Evolutionary conservation across 2,329 filamentous ascomycete species (phyloP), one percentile per base, ranked within the genome.

Genomic region (Fusarium phyllophilum): DNA sequence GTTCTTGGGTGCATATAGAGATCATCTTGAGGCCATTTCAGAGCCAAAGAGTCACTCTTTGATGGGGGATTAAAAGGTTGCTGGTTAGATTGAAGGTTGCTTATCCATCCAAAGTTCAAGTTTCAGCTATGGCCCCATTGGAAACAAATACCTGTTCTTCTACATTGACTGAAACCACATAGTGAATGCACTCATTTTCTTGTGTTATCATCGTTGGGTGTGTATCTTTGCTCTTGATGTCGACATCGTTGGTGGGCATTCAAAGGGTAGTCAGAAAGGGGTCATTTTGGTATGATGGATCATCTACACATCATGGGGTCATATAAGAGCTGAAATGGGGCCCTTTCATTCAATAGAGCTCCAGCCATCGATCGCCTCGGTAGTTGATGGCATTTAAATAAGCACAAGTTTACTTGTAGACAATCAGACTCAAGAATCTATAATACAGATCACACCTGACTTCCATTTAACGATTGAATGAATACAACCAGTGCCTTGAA

Each of bases 401-500:
- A 22, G 2, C 18, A 36, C 33, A 36, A 52, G n/a, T 2, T 15
- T 36, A 15, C n/a, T 15, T 33, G 11, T 4, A 33, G 29, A 14
- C 46, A n/a, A 51, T 34, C 29, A 24, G 31, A 24, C 29, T 51
- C 48, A 24, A 18, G 15, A 14, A 8, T 2, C 22, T n/a, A 24
- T 49, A 5, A 33, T 24, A 10, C 15, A 18, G 22, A 51, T 51
- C 5, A 33, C 44, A 9, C 18, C 18, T n/a, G 20, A 31, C n/a
- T 7, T 18, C 31, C 8, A 34, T 51, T 6, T 22, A 24, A 3
- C 13, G 22, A 18, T 33, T 51, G 8, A 24, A 33, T n/a, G 22
- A 1, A 1, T 7, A 22, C 15, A 49, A 13, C 7, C 4, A 18
- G 22, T 2, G 3, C 0, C 5, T 24, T 33, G 1, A 10, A n/a